Base-by-base conservation (phyloP, 176 grass and related monocot genomes). In the Panicum miliaceum region DNA sequence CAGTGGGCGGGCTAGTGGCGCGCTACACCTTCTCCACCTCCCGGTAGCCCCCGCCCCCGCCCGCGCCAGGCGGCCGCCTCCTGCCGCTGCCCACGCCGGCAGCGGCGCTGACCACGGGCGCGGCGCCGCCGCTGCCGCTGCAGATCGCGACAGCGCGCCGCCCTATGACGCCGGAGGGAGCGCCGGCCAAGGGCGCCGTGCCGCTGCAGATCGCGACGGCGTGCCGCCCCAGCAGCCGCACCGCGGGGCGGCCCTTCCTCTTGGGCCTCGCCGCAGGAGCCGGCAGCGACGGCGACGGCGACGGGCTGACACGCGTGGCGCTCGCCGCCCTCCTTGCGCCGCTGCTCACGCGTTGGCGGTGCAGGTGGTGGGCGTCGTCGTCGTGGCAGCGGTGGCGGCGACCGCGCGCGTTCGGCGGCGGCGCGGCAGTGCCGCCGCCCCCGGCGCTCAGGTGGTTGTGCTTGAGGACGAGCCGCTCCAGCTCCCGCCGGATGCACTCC, bases 401-500 rank as follows among this genome's bases (percentile, higher is more conserved):
- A 0, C 20, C n/a, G 34, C 50, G 22, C 47, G 47, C 34, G 78
- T 36, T 26, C 77, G 34, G 22, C 48, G 34, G 19, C 40, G 35
- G 2, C 18, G 34, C 35, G 0, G n/a, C 10, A 22, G 12, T 6
- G 52, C 3, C 23, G 23, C 20, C 5, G 19, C 3, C 42, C 12
- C 16, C 34, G 4, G 11, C 35, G 18, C 2, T 0, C 73, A 38
- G 51, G 29, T 41, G 34, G 77, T 52, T 84, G 12, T 81, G 53
- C 35, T 51, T 69, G 64, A 79, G 56, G 78, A 90, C 71, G 57
- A 91, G 77, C 3, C 89, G 76, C 75, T 94, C 85, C 15, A 94
- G 82, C 79, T 94, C 87, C 40, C 59, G 71, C 14, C 89, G 89
- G 82, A 97, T 94, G 89, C 91, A 84, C 50, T 88, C 91, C 64